Conservation (phyloP, 2,329 filamentous ascomycete species). For the Phyllosticta ampelicida region DNA sequence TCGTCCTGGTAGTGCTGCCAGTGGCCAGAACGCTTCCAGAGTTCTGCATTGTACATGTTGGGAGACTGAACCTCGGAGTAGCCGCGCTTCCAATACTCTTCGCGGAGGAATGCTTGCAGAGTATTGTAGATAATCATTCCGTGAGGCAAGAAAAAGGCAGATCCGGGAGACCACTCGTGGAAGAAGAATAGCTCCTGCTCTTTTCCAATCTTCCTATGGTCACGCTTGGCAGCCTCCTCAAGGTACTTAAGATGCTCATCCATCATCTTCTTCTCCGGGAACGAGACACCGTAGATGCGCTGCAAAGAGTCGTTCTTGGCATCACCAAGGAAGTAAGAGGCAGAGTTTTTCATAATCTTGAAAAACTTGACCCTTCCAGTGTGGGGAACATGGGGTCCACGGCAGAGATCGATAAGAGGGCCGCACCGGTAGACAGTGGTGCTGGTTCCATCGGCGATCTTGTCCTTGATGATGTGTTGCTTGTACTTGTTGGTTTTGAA, state of each 20-base stretch:
- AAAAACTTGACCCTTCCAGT: conserved; percentile 92
- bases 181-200: conserved; percentile 99
- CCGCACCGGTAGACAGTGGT: conserved; percentile 94
- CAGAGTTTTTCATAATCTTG: conserved; percentile 77
- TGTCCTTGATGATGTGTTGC: conserved; percentile 91
- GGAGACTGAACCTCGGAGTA: conserved; percentile 94
- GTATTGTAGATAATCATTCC: conserved; percentile 91
- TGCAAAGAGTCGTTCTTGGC: conserved; percentile 90
- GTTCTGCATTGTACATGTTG: conserved; percentile 86
- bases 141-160: conserved; percentile 83
- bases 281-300: conserved; percentile 92
- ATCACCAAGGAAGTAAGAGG: conserved; percentile 89
- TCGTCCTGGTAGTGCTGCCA: conserved; percentile 74
- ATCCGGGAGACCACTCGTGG: conserved; percentile 85
- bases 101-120: conserved; percentile 66
- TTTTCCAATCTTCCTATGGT: conserved; percentile 85
- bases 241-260: conserved; percentile 89
- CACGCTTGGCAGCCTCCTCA: conserved; percentile 94
- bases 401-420: conserved; percentile 87
- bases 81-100: conserved; percentile 84
- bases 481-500: conserved; percentile 98
- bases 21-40: conserved; percentile 94
- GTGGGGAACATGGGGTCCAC: conserved; percentile 87
- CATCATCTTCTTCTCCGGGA: conserved; percentile 93
- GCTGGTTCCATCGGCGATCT: conserved; percentile 76